Evolutionary conservation across 1,139 yeast species (phyloP).

Genomic region (Saccharomyces hybrid): DNA sequence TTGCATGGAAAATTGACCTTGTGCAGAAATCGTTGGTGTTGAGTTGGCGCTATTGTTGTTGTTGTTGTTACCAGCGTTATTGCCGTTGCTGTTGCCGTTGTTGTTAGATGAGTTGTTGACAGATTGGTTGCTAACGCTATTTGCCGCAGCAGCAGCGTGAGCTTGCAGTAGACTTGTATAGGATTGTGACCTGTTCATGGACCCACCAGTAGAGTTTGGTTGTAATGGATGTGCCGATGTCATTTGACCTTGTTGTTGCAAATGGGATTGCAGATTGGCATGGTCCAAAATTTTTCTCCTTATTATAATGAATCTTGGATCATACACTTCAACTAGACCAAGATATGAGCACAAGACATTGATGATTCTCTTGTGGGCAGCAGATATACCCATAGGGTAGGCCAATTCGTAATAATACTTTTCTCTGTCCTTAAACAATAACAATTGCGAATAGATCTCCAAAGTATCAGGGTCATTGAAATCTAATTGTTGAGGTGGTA

Average conservation of each 20-base stretch:
- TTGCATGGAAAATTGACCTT: slow-evolving; percentile 9
- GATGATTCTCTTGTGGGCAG: slow-evolving; percentile 54
- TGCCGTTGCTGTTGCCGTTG: slow-evolving; percentile 5
- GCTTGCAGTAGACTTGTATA: slow-evolving; percentile 31
- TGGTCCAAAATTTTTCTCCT: slow-evolving; percentile 31
- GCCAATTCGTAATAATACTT: slow-evolving; percentile 59
- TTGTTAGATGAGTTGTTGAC: slow-evolving; percentile 7
- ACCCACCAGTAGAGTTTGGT: slow-evolving; percentile 33
- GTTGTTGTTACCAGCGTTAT: neutral
- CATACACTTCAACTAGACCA: slow-evolving; percentile 59
- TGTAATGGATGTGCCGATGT: slow-evolving; percentile 28
- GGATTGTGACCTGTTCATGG: slow-evolving; percentile 30
- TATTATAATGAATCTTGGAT: slow-evolving; percentile 56
- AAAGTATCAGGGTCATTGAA: slow-evolving; percentile 86
- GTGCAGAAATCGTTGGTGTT: slow-evolving; percentile 10
- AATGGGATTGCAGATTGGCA: slow-evolving; percentile 42
- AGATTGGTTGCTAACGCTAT: neutral
- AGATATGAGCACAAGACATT: slow-evolving; percentile 46
- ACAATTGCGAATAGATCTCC: slow-evolving; percentile 75
- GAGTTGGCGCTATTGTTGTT: slow-evolving; percentile 5
- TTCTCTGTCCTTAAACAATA: slow-evolving; percentile 67
- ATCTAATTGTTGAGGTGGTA: slow-evolving; percentile 60
- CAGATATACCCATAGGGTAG: slow-evolving; percentile 50
- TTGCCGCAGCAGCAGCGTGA: slow-evolving; percentile 20
- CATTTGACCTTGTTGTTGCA: slow-evolving; percentile 30